phyloP scores from a whole-genome alignment of 768 basidiomycete species.

The Leccinum uliginosum region DNA sequence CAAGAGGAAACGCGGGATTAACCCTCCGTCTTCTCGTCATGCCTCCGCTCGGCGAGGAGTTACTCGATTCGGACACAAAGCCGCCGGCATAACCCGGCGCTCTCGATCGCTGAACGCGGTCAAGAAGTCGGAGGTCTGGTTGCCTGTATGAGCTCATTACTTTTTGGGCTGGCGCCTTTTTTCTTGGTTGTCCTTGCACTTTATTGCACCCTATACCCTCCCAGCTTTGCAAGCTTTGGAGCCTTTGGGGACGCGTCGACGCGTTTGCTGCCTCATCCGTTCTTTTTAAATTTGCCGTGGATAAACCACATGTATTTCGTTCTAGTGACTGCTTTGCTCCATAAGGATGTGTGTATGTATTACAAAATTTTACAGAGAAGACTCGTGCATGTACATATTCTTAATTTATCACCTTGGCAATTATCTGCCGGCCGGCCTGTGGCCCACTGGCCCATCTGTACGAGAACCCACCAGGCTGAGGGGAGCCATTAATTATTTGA shows the following conservation, averaged over 20 bases:
- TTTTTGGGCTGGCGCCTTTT: background rate
- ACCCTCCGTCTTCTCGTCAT: slow-evolving; percentile 8
- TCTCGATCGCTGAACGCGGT: slow-evolving; percentile 2
- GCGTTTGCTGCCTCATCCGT: background rate
- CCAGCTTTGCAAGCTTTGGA: background rate
- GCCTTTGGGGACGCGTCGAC: slow-evolving; percentile 9
- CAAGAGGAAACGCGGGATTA: background rate
- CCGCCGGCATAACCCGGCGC: slow-evolving; percentile 8
- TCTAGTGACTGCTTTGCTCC: background rate
- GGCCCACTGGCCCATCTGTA: too few species aligned
- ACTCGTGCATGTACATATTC: background rate
- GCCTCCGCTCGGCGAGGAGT: background rate
- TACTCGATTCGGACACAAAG: slow-evolving; percentile 3
- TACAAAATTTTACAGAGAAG: background rate
- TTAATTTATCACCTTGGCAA: background rate
- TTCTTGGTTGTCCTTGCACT: background rate
- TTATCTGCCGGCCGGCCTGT: background rate
- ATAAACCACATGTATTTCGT: slow-evolving; percentile 8
- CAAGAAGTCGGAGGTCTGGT: slow-evolving; percentile 13
- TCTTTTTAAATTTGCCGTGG: slow-evolving; percentile 7
- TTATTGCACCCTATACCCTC: background rate
- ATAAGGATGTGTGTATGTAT: background rate
- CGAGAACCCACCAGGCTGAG: background rate
- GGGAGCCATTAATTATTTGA: background rate
- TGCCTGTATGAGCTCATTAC: slow-evolving; percentile 6